These are phyloP conservation scores for Gossypium sturtianum DNA, from an alignment of 345 rosid species.

Conservation along the genomic window DNA sequence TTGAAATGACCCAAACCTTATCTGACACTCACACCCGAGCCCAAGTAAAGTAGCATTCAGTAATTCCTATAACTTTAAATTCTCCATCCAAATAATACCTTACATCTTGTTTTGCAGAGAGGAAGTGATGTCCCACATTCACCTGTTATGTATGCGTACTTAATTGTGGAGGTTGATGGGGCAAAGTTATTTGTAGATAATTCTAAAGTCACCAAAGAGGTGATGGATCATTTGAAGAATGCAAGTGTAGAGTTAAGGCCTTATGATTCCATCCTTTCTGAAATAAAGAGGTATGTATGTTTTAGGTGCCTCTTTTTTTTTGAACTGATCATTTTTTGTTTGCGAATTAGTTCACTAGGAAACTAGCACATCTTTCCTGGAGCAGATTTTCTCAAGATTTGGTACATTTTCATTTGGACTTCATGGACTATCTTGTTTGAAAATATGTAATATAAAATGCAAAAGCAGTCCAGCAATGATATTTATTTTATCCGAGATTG, in stretches of 20 bases:
- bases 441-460: background rate
- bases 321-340: background rate
- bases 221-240: slow-evolving; percentile 60
- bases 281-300: slow-evolving; percentile 69
- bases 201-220: slow-evolving; percentile 66
- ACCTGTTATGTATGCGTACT: slow-evolving; percentile 90
- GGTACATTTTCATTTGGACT: background rate
- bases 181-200: slow-evolving; percentile 65
- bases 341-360: background rate
- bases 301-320: background rate
- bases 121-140: slow-evolving; percentile 95
- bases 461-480: background rate
- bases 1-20: background rate
- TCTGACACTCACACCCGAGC: background rate
- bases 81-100: background rate
- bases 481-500: background rate
- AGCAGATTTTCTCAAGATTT: background rate
- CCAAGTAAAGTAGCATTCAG: background rate
- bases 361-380: background rate
- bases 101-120: slow-evolving; percentile 52
- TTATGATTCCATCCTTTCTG: slow-evolving; percentile 65
- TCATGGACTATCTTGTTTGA: background rate
- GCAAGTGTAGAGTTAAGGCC: slow-evolving; percentile 68
- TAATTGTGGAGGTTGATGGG: slow-evolving; percentile 61
- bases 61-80: background rate